Base-by-base conservation (phyloP, 2,329 filamentous ascomycete genomes). In the Clarireedia homoeocarpa region DNA sequence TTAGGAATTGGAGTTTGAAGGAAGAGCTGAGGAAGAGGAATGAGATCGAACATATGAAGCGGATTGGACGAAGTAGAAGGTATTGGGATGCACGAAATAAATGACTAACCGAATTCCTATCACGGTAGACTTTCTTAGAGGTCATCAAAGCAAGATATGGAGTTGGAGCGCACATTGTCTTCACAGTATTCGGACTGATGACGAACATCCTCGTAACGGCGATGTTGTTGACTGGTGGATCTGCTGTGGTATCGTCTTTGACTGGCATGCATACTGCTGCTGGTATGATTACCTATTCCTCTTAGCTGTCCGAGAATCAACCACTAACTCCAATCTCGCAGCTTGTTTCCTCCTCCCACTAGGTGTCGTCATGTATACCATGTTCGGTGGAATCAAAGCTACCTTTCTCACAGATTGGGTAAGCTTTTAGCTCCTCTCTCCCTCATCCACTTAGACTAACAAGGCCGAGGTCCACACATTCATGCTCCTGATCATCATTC, bases 121-220 rank as follows among this genome's bases (percentile, higher is more conserved):
- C 9, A 20, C 7, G 14, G 6, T 45, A 69, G 63, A 85, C 82
- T 0, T 91, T 90, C 70, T 81, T 95, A 9, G 90, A 95, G 73
- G 87, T 89, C 49, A 88, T 95, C 65, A 81, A 82, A 57, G 89
- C 89, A 23, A 81, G 90, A 60, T 95, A 95, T 71, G 90, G 91
- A 36, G 75, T 77, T 5, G 66, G 74, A 23, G 84, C 88, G 0
- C 91, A 96, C 66, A 73, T 84, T 6, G 87, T 91, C 2, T 96
- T 90, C 69, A 88, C 91, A 61, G 77, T 86, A 2, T 95, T 95
- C 61, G 89, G 87, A 30, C 74, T 94, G 15, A 85, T 88, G 71
- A 95, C 89, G 38, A 91, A 94, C 66, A 88, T 95, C 44, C 78
- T 95, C 4, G 91, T 96, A 34, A 92, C 89, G 1, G 84, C 90